Evolutionary conservation across 345 rosid genomes (phyloP).

Genomic region (Hypericum androsaemum): DNA sequence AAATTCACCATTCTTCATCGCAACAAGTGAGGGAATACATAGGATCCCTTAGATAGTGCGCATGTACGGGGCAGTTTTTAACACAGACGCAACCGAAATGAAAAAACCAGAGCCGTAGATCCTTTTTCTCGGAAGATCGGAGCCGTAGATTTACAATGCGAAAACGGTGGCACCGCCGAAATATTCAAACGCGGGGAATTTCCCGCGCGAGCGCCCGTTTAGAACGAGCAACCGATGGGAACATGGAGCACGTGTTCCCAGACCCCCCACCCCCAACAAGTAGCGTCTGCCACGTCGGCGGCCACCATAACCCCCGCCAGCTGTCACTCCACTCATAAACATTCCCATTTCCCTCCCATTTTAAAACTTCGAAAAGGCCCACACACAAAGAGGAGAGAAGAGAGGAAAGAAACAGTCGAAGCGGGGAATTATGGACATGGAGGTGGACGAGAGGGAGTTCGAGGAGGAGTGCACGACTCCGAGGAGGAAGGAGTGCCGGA

Average conservation of each 20-base stretch:
- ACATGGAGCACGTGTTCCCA: constrained; percentile 14
- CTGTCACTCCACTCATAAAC: constrained; percentile 11
- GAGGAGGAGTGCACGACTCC: constrained; percentile 56
- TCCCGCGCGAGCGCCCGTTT: constrained; percentile 39
- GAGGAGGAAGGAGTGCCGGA: constrained; percentile 31
- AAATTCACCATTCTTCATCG: no score
- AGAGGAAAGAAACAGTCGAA: no score
- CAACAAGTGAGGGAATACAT: no score
- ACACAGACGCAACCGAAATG: no score
- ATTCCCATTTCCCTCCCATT: constrained; percentile 3
- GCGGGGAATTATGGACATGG: constrained; percentile 20
- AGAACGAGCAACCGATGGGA: constrained; percentile 7
- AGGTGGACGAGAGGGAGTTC: constrained; percentile 6
- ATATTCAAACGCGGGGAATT: neutral
- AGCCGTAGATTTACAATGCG: no score
- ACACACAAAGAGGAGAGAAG: no score
- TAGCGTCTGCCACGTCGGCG: constrained; percentile 17
- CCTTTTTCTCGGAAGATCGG: no score
- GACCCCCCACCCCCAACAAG: no score
- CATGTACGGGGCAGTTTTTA: no score
- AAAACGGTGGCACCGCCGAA: no score
- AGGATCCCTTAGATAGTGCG: no score
- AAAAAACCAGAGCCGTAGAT: no score
- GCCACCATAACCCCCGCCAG: constrained; percentile 5
- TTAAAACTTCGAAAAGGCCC: neutral